Base-by-base conservation (phyloP, 768 basidiomycete genomes). In the Podaxis sp. region DNA sequence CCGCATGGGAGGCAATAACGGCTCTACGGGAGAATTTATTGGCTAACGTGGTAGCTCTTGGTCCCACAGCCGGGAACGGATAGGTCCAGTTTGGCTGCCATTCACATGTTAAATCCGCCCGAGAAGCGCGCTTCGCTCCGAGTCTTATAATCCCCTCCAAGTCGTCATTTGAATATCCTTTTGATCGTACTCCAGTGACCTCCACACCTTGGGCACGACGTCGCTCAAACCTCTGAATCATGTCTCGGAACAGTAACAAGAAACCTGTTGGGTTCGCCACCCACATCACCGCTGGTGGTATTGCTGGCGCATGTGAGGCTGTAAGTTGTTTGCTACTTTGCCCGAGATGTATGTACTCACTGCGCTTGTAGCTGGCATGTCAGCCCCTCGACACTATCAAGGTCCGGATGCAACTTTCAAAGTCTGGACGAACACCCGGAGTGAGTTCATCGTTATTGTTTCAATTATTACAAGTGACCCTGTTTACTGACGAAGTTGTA, bases 361-460 rank as follows among this genome's bases (percentile, higher is more conserved):
- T 17, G 22, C 40, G 49, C 36, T 51, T 39, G 39, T 60, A 93
- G 91, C 73, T 93, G 64, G 82, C 74, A 70, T 96, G 95, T 75
- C 95, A 96, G 72, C 95, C 95, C 11, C 87, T 99, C 49, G 97
- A 99, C 74, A 99, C 97, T 26, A 99, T 99, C 82, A 99, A 99
- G 80, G 96, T 98, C 68, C 93, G 97, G n/a, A 99, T 99, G 97
- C 97, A 99, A 79, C 87, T 99, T 61, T 93, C 92, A 63, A 87
- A 80, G 75, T 89, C 95, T 9, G 87, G 95, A 38, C 79, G 81
- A 61, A 74, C 81, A 46, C 86, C 92, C 57, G 97, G 97, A 52
- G 97, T 99, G 75, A 73, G 92, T 89, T 2, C 28, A 42, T 33
- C 26, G 36, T 36, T 15, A 46, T 62, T 67, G 38, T 7, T 19